Evolutionary conservation across 1,139 yeast species (phyloP), one percentile per base, ranked within the genome.

Genomic region (Zygoascus sp.): DNA sequence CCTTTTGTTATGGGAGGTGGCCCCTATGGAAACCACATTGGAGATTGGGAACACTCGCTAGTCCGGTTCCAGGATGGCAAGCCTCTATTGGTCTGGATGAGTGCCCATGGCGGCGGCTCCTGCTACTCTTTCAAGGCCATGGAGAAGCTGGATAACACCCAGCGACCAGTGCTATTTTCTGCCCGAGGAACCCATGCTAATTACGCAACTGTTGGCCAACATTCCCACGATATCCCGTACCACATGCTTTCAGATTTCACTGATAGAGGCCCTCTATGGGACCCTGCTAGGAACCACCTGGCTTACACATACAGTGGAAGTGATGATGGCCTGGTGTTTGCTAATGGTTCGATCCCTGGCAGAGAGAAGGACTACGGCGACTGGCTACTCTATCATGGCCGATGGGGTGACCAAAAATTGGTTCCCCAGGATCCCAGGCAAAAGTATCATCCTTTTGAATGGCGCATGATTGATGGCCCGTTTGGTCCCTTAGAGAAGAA

Each of bases 1-100:
- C 97, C 98, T 0, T 92, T 81, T 66, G 97, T 92, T 11, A 90
- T 90, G 97, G 97, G 97, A 2, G 77, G 80, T 35, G 98, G 98
- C 0, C 98, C 98, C 0, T 92, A 84, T 69, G 98, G 98, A 0
- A 86, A 90, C 61, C 98, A 92, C 60, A 81, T 92, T 27, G 98
- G 97, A 4, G 98, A 92, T 68, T 92, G 98, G 98, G 98, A 92
- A 59, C 98, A 92, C 64, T 81, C 95, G 2, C 68, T 92, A 36
- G 94, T 89, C 10, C 72, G 98, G 28, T 92, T 86, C 63, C 77
- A 81, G 57, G 76, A 84, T 3, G 96, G 96, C 0, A 69, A 74
- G 51, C 97, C 98, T 0, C 74, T 81, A n/a, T 77, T 84, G 49
- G 80, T 90, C n/a, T 92, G 97, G 97, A 86, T 92, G 95, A 84